phyloP scores from a whole-genome alignment of 495 filamentous ascomycete genomes.

The Emericellopsis terricola region DNA sequence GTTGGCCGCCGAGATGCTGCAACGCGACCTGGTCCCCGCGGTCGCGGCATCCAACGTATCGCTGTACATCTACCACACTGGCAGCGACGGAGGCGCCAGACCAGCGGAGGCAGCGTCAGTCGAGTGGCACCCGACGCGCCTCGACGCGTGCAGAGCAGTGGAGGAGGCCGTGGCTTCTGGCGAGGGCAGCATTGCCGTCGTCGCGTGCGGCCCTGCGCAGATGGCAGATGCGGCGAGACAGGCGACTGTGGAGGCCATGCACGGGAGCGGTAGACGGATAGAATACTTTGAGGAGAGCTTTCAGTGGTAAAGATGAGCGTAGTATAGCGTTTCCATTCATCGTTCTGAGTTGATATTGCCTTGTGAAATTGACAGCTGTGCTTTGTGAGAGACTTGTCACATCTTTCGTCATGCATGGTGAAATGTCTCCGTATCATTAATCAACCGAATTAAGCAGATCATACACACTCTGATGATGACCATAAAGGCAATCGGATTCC shows the following conservation, averaged over 20 bases:
- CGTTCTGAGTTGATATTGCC: no score
- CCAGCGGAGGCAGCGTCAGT: neutral
- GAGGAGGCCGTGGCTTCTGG: neutral
- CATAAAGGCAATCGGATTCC: no score
- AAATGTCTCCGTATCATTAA: no score
- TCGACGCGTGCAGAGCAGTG: slow-evolving; percentile 1
- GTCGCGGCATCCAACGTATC: neutral
- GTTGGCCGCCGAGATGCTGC: neutral
- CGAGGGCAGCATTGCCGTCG: slow-evolving; percentile 12
- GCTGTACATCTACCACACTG: slow-evolving; percentile 1
- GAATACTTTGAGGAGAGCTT: slow-evolving; percentile 29
- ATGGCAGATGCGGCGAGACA: slow-evolving; percentile 32
- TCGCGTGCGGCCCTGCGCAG: slow-evolving; percentile 29
- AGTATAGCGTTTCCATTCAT: no score
- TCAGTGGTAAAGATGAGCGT: slow-evolving; percentile 9
- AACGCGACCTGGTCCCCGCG: neutral
- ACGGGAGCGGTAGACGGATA: slow-evolving; percentile 5
- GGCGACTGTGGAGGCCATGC: slow-evolving; percentile 19
- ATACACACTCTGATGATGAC: no score
- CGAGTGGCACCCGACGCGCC: slow-evolving; percentile 1
- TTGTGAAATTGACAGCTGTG: no score
- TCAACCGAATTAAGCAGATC: no score
- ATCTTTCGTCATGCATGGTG: no score
- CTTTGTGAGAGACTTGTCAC: no score
- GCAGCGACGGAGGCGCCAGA: neutral